Evolutionary conservation across 1,284 basidiomycete genomes (phyloP), one percentile per base, ranked within the genome.

Genomic region (Uromyces viciae-fabae): DNA sequence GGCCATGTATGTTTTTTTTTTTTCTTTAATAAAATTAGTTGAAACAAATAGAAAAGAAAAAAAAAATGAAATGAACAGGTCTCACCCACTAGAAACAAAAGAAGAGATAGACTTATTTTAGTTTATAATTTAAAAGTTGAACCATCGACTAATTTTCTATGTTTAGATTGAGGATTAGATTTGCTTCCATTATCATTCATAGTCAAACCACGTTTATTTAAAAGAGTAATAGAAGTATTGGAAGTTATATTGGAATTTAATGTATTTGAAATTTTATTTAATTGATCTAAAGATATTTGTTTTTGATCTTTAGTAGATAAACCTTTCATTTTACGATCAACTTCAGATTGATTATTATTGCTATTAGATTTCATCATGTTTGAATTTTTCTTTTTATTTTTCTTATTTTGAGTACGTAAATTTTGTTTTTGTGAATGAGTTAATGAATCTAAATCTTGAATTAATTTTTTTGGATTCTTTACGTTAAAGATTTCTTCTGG

Each of bases 401-500:
- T 73, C 19, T 75, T 75, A n/a, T 31, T 28, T 9, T 75, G 69
- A 8, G 69, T 72, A 22, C 69, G 69, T 19, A 72, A 38, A 49
- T 72, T 72, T 49, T 80, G 78, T 36, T 80, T 80, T 31, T 80
- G 78, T 2, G 54, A 15, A 54, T 80, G 78, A 31, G 52, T 80
- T 19, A 80, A 60, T 31, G 46, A 31, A n/a, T 40, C 42, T 22
- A 25, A 5, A 66, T 80, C 78, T 1, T 25, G 22, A 19, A 72
- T 52, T 14, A 80, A 36, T 4, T 72, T 42, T 49, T 72, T 73
- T 7, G 69, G 28, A 9, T 68, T 58, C 1, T 72, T 33, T 38
- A 73, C 56, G 52, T 83, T 83, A 84, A 93, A 93, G 43, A 99
- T 88, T 87, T 99, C 97, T 85, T 98, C 94, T 0, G 97, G 97